Evolutionary conservation across 2,329 filamentous ascomycete species (phyloP).

Genomic region (Chaetomium sp.): DNA sequence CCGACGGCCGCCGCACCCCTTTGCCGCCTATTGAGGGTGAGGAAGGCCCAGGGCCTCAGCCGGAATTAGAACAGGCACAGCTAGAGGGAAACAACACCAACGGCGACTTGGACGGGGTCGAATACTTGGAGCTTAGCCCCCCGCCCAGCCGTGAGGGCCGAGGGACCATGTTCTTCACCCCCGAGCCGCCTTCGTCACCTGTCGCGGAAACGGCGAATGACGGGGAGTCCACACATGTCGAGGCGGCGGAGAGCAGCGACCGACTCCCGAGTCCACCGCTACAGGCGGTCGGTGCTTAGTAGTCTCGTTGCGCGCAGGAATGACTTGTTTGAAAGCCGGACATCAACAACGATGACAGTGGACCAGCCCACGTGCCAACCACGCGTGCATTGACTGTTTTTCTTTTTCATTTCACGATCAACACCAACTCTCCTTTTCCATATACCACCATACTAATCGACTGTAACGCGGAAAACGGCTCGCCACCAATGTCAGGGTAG

Average conservation of each 20-base stretch:
- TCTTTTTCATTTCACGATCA: neutral
- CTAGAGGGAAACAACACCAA: neutral
- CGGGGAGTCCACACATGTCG: conserved; percentile 1
- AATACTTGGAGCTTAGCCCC: conserved; percentile 23
- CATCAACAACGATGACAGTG: too few relatives aligned
- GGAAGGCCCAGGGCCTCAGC: conserved; percentile 7
- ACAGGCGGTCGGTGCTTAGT: conserved; percentile 28
- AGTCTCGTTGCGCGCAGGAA: neutral
- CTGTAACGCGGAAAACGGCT: neutral
- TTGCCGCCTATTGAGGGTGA: conserved; percentile 45
- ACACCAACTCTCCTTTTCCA: neutral
- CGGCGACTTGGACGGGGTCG: conserved; percentile 14
- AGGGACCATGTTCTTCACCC: conserved; percentile 36
- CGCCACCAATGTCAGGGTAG: neutral
- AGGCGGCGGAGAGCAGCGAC: conserved; percentile 6
- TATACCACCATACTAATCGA: conserved; percentile 10
- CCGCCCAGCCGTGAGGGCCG: conserved; percentile 28
- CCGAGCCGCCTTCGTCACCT: conserved; percentile 31
- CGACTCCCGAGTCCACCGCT: conserved; percentile 30
- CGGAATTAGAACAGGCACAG: conserved; percentile 13
- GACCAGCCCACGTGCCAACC: neutral
- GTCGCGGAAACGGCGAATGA: conserved; percentile 20
- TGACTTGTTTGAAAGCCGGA: neutral
- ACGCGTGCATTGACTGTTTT: neutral
- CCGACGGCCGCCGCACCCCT: conserved; percentile 51